Conservation (phyloP, 352 stramenopile species). For the Aphanomyces cochlioides region DNA sequence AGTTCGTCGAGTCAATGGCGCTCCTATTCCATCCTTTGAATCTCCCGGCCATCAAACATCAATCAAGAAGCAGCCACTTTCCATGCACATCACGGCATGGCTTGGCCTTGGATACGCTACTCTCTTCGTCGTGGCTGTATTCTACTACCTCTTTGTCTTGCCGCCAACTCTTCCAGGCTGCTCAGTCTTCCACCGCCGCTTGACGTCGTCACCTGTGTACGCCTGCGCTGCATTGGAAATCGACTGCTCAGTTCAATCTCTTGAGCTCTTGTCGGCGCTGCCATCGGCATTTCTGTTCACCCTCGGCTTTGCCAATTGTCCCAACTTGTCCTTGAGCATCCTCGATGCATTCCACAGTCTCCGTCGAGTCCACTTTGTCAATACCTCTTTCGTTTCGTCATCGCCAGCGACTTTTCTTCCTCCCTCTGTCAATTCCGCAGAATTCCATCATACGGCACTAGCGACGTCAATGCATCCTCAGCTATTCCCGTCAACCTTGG, state of each 20-base stretch:
- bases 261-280: neutral
- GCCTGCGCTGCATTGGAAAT: neutral
- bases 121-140: no score
- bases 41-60: no score
- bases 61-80: no score
- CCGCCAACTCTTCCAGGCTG: neutral
- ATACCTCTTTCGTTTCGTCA: neutral
- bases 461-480: no score
- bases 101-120: no score
- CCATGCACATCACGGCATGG: no score
- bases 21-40: neutral
- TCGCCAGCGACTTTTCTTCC: no score
- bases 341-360: neutral
- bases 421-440: no score
- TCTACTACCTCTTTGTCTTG: neutral
- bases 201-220: neutral
- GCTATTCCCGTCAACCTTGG: no score
- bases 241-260: neutral
- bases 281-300: neutral
- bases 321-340: neutral
- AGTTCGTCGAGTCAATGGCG: neutral
- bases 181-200: neutral
- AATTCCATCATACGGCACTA: no score
- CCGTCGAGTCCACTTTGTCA: neutral
- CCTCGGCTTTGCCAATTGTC: slow-evolving; percentile 1